phyloP scores from a whole-genome alignment of 2,329 filamentous ascomycete genomes.

The Magnaporthiopsis incrustans region DNA sequence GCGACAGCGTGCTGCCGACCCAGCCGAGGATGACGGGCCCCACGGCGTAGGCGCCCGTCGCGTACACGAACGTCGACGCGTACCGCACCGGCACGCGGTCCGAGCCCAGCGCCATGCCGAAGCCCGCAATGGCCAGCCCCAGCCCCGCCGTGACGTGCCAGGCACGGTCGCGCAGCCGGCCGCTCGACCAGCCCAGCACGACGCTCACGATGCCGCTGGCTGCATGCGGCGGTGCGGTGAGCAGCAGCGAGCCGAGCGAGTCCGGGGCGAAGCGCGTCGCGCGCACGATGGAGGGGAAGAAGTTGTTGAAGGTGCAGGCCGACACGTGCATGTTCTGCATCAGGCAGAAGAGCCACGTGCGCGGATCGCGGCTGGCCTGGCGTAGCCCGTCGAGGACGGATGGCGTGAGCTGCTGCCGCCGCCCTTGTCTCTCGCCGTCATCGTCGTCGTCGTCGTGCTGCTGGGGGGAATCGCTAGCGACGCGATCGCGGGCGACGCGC shows the following conservation, averaged over 20 bases:
- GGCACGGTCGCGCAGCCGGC: conserved; percentile 54
- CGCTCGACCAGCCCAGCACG: conserved; percentile 54
- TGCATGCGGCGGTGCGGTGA: conserved; percentile 65
- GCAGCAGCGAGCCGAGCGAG: conserved; percentile 12
- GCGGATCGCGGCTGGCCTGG: not conserved
- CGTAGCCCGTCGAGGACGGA: not conserved
- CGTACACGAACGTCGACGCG: conserved; percentile 36
- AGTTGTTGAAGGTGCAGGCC: conserved; percentile 55
- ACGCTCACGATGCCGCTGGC: conserved; percentile 58
- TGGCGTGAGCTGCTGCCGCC: not conserved
- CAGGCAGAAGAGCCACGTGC: conserved; percentile 5
- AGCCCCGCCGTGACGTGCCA: conserved; percentile 47
- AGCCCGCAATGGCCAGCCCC: conserved; percentile 47
- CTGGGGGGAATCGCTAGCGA: not conserved
- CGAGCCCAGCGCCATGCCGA: conserved; percentile 7
- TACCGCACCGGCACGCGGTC: conserved; percentile 31
- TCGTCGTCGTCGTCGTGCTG: not conserved
- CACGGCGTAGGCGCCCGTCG: conserved; percentile 48
- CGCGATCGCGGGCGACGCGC: conserved; percentile 1
- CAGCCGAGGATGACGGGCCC: conserved; percentile 64
- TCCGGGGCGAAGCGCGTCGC: not conserved
- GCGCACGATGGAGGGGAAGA: conserved; percentile 55
- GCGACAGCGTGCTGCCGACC: conserved; percentile 62
- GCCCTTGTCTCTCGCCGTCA: too few species aligned
- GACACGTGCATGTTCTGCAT: conserved; percentile 22